These are phyloP conservation scores for Megacollybia platyphylla DNA, from an alignment of 1,284 basidiomycete species.

Conservation along the genomic window DNA sequence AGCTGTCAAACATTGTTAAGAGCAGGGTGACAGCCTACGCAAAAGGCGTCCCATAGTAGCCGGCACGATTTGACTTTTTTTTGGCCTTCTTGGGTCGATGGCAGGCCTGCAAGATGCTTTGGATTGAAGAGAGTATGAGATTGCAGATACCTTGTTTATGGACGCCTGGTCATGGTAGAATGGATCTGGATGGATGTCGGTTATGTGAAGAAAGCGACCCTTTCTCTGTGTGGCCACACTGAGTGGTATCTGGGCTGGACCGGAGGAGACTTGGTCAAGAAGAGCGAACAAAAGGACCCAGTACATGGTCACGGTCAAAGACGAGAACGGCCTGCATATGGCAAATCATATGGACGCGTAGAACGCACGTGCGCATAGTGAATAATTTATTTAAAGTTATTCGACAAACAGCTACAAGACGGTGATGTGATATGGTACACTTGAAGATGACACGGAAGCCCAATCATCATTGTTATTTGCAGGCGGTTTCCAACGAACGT, in stretches of 20 bases:
- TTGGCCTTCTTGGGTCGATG: slow-evolving; percentile 47
- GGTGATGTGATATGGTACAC: background rate
- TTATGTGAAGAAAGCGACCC: slow-evolving; percentile 68
- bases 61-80: slow-evolving; percentile 36
- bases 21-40: slow-evolving; percentile 27
- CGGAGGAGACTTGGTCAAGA: slow-evolving; percentile 5
- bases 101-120: slow-evolving; percentile 23
- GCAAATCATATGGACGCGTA: background rate
- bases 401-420: background rate
- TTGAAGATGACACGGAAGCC: background rate
- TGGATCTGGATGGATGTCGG: slow-evolving; percentile 74
- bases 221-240: slow-evolving; percentile 12
- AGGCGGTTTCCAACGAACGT: background rate
- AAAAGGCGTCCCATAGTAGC: slow-evolving; percentile 48
- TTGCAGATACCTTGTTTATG: slow-evolving; percentile 19
- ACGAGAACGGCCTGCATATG: background rate
- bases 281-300: background rate
- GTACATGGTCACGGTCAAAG: background rate
- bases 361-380: background rate
- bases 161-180: slow-evolving; percentile 39
- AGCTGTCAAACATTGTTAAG: background rate
- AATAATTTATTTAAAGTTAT: background rate
- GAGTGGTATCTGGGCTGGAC: slow-evolving; percentile 2
- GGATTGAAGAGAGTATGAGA: no score
- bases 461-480: background rate